Evolutionary conservation across 257 asterid genomes (phyloP).

Genomic region (Ligustrum vulgare): DNA sequence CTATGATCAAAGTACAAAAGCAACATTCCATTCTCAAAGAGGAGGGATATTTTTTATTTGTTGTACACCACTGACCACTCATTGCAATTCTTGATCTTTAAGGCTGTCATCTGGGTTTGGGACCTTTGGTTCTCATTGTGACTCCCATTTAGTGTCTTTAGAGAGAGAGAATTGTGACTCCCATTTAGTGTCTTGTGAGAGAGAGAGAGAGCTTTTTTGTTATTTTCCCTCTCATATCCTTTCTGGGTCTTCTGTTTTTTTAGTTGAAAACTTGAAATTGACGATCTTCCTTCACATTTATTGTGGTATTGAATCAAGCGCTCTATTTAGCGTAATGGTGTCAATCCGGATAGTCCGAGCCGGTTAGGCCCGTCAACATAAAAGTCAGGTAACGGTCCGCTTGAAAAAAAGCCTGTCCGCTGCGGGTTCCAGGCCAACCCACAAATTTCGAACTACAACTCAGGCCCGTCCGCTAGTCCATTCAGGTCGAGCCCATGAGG

Average conservation of each 20-base stretch:
- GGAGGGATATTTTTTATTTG: slow-evolving; percentile 1
- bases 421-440: no score
- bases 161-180: background rate
- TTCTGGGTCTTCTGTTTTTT: background rate
- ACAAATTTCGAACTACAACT: no score
- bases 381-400: no score
- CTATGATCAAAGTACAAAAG: slow-evolving; percentile 1
- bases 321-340: slow-evolving; percentile 11
- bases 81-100: slow-evolving; percentile 14
- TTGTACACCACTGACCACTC: slow-evolving; percentile 43
- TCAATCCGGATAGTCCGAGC: no score
- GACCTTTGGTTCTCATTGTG: background rate
- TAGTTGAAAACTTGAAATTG: slow-evolving; percentile 9
- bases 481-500: no score
- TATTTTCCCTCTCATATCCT: background rate
- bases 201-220: slow-evolving; percentile 10
- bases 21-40: slow-evolving; percentile 19
- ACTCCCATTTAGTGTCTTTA: no score
- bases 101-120: slow-evolving; percentile 25
- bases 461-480: no score
- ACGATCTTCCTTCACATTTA: slow-evolving; percentile 21
- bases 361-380: no score
- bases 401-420: no score
- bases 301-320: slow-evolving; percentile 17
- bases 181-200: no score